phyloP scores from a whole-genome alignment of 495 filamentous ascomycete species.

The Aspergillus panamensis region DNA sequence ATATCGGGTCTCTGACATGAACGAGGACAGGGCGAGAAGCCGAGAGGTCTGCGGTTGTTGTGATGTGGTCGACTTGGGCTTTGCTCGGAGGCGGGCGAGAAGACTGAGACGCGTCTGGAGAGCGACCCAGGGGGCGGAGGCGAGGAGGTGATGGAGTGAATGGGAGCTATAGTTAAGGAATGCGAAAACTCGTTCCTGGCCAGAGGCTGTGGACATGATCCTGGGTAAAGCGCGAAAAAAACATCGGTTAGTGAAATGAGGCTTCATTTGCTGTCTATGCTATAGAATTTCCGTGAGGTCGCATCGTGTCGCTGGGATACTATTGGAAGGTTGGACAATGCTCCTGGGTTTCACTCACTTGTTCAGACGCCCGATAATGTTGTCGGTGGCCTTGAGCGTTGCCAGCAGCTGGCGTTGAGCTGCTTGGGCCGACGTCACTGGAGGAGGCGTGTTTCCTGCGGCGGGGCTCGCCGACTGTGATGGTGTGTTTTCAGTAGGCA shows the following conservation, averaged over 20 bases:
- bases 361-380: slow-evolving; percentile 35
- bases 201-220: slow-evolving; percentile 33
- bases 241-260: slow-evolving; percentile 13
- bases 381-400: slow-evolving; percentile 34
- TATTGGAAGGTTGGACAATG: neutral
- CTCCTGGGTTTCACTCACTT: slow-evolving; percentile 27
- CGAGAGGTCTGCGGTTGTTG: slow-evolving; percentile 20
- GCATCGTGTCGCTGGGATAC: neutral
- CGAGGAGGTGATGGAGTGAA: slow-evolving; percentile 39
- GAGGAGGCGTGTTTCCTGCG: slow-evolving; percentile 8
- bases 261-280: neutral
- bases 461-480: slow-evolving; percentile 21
- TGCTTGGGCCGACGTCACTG: slow-evolving; percentile 10
- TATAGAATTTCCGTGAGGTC: neutral
- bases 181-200: slow-evolving; percentile 37
- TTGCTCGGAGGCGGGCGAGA: slow-evolving; percentile 37
- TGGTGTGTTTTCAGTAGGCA: slow-evolving; percentile 1
- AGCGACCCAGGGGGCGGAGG: slow-evolving; percentile 37
- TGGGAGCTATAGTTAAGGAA: slow-evolving; percentile 40
- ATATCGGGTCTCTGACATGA: slow-evolving; percentile 66
- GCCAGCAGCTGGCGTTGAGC: slow-evolving; percentile 30
- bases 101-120: slow-evolving; percentile 37
- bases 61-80: slow-evolving; percentile 19
- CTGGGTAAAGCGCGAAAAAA: slow-evolving; percentile 17
- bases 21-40: slow-evolving; percentile 46